Evolutionary conservation across 345 rosid genomes (phyloP), one percentile per base, ranked within the genome.

Genomic region (Brassica cretica): DNA sequence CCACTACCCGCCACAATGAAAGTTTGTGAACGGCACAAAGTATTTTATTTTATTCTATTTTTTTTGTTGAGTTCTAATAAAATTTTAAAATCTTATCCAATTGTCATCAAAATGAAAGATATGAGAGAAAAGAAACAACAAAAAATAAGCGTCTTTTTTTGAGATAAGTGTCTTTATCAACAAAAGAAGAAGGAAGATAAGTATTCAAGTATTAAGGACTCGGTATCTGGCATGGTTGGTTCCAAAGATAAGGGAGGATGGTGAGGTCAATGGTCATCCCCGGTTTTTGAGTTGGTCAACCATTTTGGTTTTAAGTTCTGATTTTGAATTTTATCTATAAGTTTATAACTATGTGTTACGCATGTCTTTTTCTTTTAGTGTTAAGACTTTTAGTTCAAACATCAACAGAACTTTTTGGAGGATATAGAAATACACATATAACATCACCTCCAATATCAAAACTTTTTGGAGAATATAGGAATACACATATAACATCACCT

Each of bases 231-330:
- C 49, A 72, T 56, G 24, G 14, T 37, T 56, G 76, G 72, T 71
- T 78, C 76, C 76, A 24, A 78, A 66, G 68, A 78, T 66, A 72
- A 39, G 76, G 76, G 72, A 53, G 30, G 24, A 6, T 24, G 51
- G 39, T 62, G 18, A 64, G 59, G 80, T 77, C 80, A 77, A 70
- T 10, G 58, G 32, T 70, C 65, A 63, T 33, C 64, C 64, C 74
- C 8, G 4, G 37, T 44, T 61, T 21, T 64, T 21, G 30, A 53
- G 24, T 53, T 62, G 58, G 58, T 70, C 41, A 70, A 63, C 64
- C 63, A 29, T 65, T 51, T 53, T 72, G 19, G 24, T 33, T 16
- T 39, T 35, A 55, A 14, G 2, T 8, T 65, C 33, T 37, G 3
- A 27, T 19, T 51, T 74, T 12, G 53, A 74, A 19, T 8, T 16